Evolutionary conservation across 768 basidiomycete species (phyloP).

Genomic region (Gelatoporia subvermispora): DNA sequence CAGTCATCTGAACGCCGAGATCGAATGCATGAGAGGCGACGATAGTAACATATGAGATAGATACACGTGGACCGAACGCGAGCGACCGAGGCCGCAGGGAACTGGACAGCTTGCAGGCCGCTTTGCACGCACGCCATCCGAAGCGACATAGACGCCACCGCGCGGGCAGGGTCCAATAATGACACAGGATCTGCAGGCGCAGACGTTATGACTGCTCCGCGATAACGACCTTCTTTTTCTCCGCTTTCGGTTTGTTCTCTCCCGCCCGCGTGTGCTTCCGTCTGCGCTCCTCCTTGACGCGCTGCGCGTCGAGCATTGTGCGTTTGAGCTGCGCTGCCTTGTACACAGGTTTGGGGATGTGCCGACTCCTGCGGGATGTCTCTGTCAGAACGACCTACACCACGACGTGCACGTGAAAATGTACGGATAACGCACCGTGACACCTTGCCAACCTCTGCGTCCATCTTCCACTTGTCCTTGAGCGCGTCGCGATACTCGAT

Average conservation of each 20-base stretch:
- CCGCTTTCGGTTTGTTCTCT: constrained; percentile 82
- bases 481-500: constrained; percentile 91
- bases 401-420: neutral
- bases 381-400: neutral
- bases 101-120: neutral
- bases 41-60: no score
- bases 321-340: constrained; percentile 83
- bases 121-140: neutral
- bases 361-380: constrained; percentile 35
- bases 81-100: neutral
- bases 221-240: constrained; percentile 84
- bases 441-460: constrained; percentile 75
- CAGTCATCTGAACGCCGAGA: no score
- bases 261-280: constrained; percentile 86
- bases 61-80: neutral
- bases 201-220: constrained; percentile 60
- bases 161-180: neutral
- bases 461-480: constrained; percentile 84
- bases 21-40: no score
- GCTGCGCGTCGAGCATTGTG: constrained; percentile 85
- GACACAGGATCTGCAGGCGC: neutral
- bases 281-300: constrained; percentile 91
- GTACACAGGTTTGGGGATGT: constrained; percentile 88
- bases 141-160: neutral
- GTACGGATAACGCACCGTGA: constrained; percentile 52